Conservation (phyloP, 148 eudicot genomes). For the Beta vulgaris region DNA sequence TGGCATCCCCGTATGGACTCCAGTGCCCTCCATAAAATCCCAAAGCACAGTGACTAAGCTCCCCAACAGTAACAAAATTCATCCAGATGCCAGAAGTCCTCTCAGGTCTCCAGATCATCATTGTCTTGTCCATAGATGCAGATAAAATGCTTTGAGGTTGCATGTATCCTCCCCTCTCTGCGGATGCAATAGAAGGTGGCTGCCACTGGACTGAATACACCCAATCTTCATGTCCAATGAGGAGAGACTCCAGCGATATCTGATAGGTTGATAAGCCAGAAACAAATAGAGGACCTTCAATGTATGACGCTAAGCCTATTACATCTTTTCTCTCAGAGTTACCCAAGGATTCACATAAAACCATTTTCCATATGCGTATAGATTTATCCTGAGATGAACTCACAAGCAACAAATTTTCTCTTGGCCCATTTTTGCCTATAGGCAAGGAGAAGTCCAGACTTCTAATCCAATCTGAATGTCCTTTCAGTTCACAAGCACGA, state of each 20-base stretch:
- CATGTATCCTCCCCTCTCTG: constrained; percentile 36
- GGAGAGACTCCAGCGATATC: constrained; percentile 82
- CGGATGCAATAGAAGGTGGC: constrained; percentile 52
- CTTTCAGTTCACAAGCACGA: constrained; percentile 86
- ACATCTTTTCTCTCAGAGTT: constrained; percentile 38
- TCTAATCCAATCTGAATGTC: constrained; percentile 95
- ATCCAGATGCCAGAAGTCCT: constrained; percentile 92
- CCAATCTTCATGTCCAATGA: constrained; percentile 99
- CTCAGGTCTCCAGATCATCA: constrained; percentile 99
- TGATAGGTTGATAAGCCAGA: constrained; percentile 72
- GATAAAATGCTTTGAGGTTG: constrained; percentile 84
- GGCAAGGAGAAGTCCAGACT: constrained; percentile 92
- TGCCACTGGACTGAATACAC: constrained; percentile 97
- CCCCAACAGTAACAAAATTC: constrained; percentile 97
- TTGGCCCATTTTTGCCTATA: constrained; percentile 44
- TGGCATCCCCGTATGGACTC: constrained; percentile 72
- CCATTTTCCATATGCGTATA: constrained; percentile 81
- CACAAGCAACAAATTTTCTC: constrained; percentile 56
- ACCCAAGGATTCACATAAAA: constrained; percentile 37
- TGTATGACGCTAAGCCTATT: constrained; percentile 72
- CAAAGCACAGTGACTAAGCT: constrained; percentile 92
- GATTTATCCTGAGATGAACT: constrained; percentile 91
- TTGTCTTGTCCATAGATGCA: constrained; percentile 97
- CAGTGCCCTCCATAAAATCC: constrained; percentile 98
- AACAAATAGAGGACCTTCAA: constrained; percentile 78